Evolutionary conservation across 352 stramenopile species (phyloP).

Genomic region (Aphanomyces stellatus): DNA sequence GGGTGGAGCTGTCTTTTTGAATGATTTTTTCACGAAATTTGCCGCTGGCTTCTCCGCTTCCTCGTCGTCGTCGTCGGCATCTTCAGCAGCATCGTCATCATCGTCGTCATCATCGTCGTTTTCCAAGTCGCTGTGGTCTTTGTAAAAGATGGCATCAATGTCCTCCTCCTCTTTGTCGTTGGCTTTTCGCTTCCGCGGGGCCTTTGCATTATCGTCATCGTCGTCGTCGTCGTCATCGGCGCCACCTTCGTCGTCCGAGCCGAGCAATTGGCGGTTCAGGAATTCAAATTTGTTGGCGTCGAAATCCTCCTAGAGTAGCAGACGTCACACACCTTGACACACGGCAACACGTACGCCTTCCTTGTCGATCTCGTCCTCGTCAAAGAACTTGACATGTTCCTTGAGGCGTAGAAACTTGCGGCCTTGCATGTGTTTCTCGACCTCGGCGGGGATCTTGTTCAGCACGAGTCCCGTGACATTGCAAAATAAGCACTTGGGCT

Average conservation of each 20-base stretch:
- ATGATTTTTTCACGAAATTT: conserved; percentile 13
- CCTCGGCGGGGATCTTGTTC: conserved; percentile 83
- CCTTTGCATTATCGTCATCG: conserved; percentile 31
- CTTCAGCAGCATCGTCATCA: conserved; percentile 23
- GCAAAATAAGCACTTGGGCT: conserved; percentile 80
- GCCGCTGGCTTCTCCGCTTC: conserved; percentile 18
- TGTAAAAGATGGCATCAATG: conserved; percentile 26
- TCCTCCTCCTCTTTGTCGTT: conserved; percentile 26
- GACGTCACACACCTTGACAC: background rate
- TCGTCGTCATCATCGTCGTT: conserved; percentile 35
- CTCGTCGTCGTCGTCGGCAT: conserved; percentile 23
- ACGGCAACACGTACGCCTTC: background rate
- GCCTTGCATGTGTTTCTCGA: conserved; percentile 85
- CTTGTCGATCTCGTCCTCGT: conserved; percentile 28
- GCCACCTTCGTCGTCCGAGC: conserved; percentile 38
- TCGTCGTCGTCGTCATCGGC: conserved; percentile 42
- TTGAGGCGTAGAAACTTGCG: conserved; percentile 81
- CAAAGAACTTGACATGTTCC: conserved; percentile 49
- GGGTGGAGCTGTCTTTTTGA: background rate
- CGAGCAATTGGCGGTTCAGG: conserved; percentile 62
- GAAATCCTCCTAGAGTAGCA: conserved; percentile 27
- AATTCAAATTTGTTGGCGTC: conserved; percentile 78
- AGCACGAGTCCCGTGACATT: conserved; percentile 77
- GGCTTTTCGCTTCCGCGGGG: conserved; percentile 30
- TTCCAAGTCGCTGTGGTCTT: conserved; percentile 31